phyloP scores from a whole-genome alignment of 2,329 filamentous ascomycete species.

The Balansia obtecta region DNA sequence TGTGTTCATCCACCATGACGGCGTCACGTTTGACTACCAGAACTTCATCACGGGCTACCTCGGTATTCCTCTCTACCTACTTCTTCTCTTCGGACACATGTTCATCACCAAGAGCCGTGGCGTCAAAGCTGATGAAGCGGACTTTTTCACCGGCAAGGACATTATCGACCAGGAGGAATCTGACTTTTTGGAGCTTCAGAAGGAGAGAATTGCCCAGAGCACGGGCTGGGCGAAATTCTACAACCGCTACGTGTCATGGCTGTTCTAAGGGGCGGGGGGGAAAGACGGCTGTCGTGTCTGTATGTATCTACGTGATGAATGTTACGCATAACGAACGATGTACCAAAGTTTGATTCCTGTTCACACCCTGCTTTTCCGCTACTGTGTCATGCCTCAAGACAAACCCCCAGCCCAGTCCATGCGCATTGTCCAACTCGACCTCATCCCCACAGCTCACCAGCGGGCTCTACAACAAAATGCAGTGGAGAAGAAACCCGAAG shows the following conservation, averaged over 20 bases:
- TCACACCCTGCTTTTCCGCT: no score
- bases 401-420: no score
- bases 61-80: conserved; percentile 63
- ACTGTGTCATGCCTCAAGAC: no score
- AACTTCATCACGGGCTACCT: conserved; percentile 68
- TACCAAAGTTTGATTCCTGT: neutral
- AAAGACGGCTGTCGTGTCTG: neutral
- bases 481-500: neutral
- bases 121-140: conserved; percentile 45
- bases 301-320: neutral
- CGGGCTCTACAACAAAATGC: neutral
- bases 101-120: conserved; percentile 38
- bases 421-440: no score
- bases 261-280: conserved; percentile 17
- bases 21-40: conserved; percentile 54
- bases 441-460: neutral
- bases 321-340: neutral
- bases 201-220: conserved; percentile 15
- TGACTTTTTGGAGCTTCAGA: conserved; percentile 43
- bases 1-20: conserved; percentile 47
- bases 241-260: conserved; percentile 24
- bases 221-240: conserved; percentile 22
- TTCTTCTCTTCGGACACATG: conserved; percentile 59
- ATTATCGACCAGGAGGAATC: conserved; percentile 61
- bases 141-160: conserved; percentile 63